phyloP scores from a whole-genome alignment of 352 stramenopile species.

The Lagenidium giganteum region DNA sequence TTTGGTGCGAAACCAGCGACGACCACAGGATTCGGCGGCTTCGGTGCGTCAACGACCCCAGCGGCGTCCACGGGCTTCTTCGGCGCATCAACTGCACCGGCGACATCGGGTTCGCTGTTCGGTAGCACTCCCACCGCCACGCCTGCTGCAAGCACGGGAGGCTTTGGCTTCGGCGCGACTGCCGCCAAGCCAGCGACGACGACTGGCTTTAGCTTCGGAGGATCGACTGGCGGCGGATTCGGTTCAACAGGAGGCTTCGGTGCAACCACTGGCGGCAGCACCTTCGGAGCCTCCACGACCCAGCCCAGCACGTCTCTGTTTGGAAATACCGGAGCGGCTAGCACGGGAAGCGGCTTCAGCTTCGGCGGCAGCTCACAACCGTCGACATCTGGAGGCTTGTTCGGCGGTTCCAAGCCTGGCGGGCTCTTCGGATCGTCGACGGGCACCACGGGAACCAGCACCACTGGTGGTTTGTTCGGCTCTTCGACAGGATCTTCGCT shows the following conservation, averaged over 20 bases:
- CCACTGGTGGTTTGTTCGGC: slow-evolving; percentile 8
- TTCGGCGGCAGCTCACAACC: slow-evolving; percentile 5
- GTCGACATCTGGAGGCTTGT: too few species aligned
- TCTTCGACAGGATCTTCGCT: too few species aligned
- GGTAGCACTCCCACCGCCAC: slow-evolving; percentile 25
- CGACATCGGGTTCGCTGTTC: slow-evolving; percentile 33
- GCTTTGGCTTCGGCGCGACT: slow-evolving; percentile 24
- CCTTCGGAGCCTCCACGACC: slow-evolving; percentile 9
- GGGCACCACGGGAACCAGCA: background rate
- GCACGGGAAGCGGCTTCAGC: background rate
- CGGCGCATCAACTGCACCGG: slow-evolving; percentile 17
- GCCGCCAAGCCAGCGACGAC: slow-evolving; percentile 24
- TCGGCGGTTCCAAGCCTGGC: too few species aligned
- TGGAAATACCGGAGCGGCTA: background rate
- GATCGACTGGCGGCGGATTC: slow-evolving; percentile 3
- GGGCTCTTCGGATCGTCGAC: background rate
- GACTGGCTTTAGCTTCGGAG: slow-evolving; percentile 35
- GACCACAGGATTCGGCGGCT: too few species aligned
- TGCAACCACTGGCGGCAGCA: slow-evolving; percentile 16
- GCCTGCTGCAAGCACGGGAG: background rate
- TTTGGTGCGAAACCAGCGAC: slow-evolving; percentile 17
- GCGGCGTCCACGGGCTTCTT: slow-evolving; percentile 37
- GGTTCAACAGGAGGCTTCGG: slow-evolving; percentile 23
- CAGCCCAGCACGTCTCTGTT: background rate
- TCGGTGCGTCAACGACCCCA: too few species aligned